phyloP scores from a whole-genome alignment of 345 rosid genomes.

The Rhodamnia argentea region DNA sequence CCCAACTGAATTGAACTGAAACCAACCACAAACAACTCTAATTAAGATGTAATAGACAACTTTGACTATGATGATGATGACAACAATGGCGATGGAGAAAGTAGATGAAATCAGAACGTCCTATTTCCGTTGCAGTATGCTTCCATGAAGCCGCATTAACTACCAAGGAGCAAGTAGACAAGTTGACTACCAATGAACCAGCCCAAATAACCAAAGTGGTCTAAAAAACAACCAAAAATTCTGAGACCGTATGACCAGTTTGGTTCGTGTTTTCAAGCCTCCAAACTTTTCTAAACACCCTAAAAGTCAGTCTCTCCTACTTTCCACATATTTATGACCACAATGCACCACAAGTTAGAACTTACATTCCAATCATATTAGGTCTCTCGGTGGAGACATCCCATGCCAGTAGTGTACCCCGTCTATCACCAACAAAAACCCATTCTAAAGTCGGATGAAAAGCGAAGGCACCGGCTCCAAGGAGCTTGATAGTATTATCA shows the following conservation, averaged over 20 bases:
- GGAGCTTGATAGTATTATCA: constrained; percentile 88
- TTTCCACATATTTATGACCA: background rate
- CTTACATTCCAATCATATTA: constrained; percentile 93
- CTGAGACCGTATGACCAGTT: background rate
- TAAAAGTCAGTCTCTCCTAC: background rate
- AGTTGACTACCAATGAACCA: background rate
- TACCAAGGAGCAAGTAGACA: background rate
- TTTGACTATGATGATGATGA: background rate
- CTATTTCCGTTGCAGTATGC: background rate
- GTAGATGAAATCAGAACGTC: background rate
- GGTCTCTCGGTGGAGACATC: constrained; percentile 99
- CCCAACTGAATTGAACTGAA: background rate
- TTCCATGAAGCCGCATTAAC: background rate
- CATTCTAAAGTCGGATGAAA: constrained; percentile 94
- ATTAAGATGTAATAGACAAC: background rate
- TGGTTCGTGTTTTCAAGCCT: background rate
- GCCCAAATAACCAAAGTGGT: background rate
- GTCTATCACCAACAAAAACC: constrained; percentile 98
- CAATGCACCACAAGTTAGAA: background rate
- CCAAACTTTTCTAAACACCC: background rate
- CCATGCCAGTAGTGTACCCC: constrained; percentile 95
- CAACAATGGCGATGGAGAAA: background rate
- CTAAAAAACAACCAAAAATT: background rate
- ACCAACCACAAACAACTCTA: background rate
- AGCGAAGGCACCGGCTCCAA: constrained; percentile 92